Conservation (phyloP, 2,329 filamentous ascomycete genomes). For the Cytospora chrysosperma region DNA sequence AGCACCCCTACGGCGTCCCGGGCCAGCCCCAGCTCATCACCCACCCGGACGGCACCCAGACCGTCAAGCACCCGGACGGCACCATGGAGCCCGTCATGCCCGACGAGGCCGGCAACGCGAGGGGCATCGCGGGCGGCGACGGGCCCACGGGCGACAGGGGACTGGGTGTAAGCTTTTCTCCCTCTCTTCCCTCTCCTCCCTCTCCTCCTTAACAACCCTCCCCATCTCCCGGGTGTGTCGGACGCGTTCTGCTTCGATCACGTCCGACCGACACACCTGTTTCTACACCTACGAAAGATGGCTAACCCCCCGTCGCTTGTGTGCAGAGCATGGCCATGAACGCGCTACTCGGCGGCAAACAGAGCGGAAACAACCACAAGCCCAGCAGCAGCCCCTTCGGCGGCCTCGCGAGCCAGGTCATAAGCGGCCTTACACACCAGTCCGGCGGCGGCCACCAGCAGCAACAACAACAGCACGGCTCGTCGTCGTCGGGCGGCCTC, state of each 20-base stretch:
- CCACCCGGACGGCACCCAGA: conserved; percentile 62
- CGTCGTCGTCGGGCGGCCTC: conserved; percentile 35
- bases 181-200: neutral
- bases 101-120: conserved; percentile 31
- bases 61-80: conserved; percentile 59
- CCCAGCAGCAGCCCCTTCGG: conserved; percentile 44
- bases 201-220: neutral
- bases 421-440: conserved; percentile 38
- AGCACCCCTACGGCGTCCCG: conserved; percentile 63
- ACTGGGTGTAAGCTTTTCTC: conserved; percentile 56
- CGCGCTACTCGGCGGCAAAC: conserved; percentile 50
- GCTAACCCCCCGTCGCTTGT: conserved; percentile 18
- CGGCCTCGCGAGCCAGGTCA: conserved; percentile 47
- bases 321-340: conserved; percentile 60
- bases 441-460: conserved; percentile 31
- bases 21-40: conserved; percentile 54
- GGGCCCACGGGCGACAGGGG: conserved; percentile 59
- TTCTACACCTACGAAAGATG: neutral
- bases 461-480: conserved; percentile 26
- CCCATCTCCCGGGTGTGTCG: neutral
- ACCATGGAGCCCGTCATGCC: conserved; percentile 59
- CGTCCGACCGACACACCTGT: conserved; percentile 8
- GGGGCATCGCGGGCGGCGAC: conserved; percentile 30
- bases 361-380: conserved; percentile 38
- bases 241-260: too few relatives aligned